Conservation (phyloP, 2,329 filamentous ascomycete species). For the Colletotrichum simmondsii region DNA sequence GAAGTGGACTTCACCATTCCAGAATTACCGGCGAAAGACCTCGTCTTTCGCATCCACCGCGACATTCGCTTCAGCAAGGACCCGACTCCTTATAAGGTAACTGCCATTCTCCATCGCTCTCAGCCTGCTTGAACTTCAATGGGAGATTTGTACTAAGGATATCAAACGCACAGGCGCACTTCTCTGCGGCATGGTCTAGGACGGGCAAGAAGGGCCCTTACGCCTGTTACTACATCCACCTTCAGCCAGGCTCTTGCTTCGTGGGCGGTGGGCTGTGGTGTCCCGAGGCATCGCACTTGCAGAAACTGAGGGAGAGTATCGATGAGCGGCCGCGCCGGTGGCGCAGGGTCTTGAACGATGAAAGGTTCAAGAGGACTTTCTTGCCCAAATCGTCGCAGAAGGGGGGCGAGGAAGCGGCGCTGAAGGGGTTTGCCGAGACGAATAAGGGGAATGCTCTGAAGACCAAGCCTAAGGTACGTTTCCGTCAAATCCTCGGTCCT, state of each 20-base stretch:
- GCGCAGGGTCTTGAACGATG: conserved; percentile 72
- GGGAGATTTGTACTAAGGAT: too few species aligned
- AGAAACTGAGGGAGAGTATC: conserved; percentile 77
- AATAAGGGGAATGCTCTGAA: conserved; percentile 84
- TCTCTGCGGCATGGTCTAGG: conserved; percentile 86
- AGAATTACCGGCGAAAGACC: conserved; percentile 85
- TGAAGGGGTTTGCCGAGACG: conserved; percentile 75
- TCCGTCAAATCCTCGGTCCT: background rate
- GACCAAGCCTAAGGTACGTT: conserved; percentile 82
- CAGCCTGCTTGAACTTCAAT: too few species aligned
- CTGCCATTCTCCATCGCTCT: background rate
- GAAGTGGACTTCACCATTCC: conserved; percentile 84
- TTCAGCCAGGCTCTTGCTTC: conserved; percentile 78
- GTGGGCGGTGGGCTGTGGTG: conserved; percentile 87
- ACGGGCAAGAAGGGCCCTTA: conserved; percentile 90
- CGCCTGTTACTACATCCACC: conserved; percentile 88
- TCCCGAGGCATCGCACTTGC: conserved; percentile 75
- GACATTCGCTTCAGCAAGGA: conserved; percentile 88
- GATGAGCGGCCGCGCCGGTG: conserved; percentile 78
- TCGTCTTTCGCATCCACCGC: conserved; percentile 88
- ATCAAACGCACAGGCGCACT: conserved; percentile 82
- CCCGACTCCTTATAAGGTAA: conserved; percentile 89
- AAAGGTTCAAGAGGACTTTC: conserved; percentile 72
- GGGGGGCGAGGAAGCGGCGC: conserved; percentile 65
- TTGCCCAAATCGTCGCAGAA: conserved; percentile 58